Conservation (phyloP, 768 basidiomycete species). For the Kwoniella sp. region DNA sequence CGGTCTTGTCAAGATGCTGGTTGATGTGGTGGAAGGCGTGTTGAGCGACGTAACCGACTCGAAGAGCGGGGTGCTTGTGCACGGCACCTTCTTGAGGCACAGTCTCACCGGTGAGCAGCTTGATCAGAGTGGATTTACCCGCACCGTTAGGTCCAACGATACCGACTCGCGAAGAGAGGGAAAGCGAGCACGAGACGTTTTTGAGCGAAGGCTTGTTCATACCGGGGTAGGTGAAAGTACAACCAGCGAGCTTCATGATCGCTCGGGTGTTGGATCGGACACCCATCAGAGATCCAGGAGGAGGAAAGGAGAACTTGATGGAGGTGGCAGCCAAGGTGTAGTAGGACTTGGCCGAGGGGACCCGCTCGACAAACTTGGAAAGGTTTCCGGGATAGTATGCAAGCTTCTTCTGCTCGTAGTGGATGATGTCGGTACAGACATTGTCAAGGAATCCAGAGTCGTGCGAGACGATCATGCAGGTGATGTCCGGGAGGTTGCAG, state of each 20-base stretch:
- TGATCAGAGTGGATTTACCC: slow-evolving; percentile 93
- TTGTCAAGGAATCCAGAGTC: slow-evolving; percentile 95
- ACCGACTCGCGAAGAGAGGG: slow-evolving; percentile 90
- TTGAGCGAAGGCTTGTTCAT: slow-evolving; percentile 70
- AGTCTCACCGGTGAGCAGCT: slow-evolving; percentile 88
- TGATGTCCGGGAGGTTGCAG: slow-evolving; percentile 71
- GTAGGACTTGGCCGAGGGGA: slow-evolving; percentile 92
- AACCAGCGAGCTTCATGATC: slow-evolving; percentile 84
- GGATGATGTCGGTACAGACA: slow-evolving; percentile 84
- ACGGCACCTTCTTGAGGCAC: slow-evolving; percentile 84
- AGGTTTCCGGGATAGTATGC: slow-evolving; percentile 92
- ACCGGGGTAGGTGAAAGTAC: slow-evolving; percentile 93
- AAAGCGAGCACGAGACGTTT: slow-evolving; percentile 86
- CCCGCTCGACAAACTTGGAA: slow-evolving; percentile 78
- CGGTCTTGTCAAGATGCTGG: slow-evolving; percentile 85
- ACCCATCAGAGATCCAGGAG: slow-evolving; percentile 93
- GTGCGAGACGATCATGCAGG: slow-evolving; percentile 90
- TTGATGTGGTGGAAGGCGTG: slow-evolving; percentile 93
- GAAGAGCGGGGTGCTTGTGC: slow-evolving; percentile 87
- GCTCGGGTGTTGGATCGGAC: slow-evolving; percentile 93
- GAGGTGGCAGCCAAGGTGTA: slow-evolving; percentile 91
- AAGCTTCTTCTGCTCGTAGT: slow-evolving; percentile 95
- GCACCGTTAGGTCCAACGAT: slow-evolving; percentile 91
- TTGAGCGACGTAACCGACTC: slow-evolving; percentile 95
- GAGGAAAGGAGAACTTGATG: slow-evolving; percentile 91